Percentiles rank a stretch among this genome's conserved stretches.
These are phyloP conservation scores for Vigna hirtella DNA, from an alignment of 306 rosid species.

Conservation along the genomic window DNA sequence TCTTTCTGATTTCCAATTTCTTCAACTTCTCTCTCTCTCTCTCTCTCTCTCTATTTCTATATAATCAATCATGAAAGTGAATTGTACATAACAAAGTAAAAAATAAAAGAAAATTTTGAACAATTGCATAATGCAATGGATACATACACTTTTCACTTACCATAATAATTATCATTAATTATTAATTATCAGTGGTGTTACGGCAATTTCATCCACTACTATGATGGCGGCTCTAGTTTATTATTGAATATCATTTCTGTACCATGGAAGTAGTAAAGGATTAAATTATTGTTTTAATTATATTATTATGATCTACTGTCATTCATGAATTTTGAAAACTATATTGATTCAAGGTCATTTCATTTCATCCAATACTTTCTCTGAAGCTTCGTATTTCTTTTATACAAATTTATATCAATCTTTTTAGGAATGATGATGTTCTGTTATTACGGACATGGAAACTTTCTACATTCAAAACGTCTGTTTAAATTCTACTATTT, in stretches of 20 bases:
- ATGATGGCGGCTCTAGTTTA: not conserved
- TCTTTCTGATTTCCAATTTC: conserved; percentile 38
- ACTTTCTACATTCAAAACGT: no score
- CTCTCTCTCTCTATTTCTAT: not conserved
- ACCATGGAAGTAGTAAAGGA: not conserved
- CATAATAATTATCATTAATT: no score
- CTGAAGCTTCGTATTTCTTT: not conserved
- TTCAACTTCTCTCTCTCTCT: no score
- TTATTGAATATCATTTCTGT: not conserved
- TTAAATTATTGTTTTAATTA: not conserved
- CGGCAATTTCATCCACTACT: not conserved
- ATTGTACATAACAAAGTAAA: conserved; percentile 48
- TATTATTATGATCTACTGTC: not conserved
- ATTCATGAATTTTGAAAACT: not conserved
- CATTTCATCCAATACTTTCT: no score
- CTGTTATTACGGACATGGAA: no score
- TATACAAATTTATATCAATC: no score
- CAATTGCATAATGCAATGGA: not conserved
- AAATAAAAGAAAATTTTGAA: conserved; percentile 27
- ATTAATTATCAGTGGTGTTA: no score
- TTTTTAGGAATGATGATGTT: no score
- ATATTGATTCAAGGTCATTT: no score
- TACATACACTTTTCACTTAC: not conserved
- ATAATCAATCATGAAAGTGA: conserved; percentile 25
- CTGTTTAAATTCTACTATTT: no score